Percentiles rank a stretch among this genome's conserved stretches.
These are phyloP conservation scores for Lyophyllum shimeji DNA, from an alignment of 768 basidiomycete genomes.

Conservation along the genomic window DNA sequence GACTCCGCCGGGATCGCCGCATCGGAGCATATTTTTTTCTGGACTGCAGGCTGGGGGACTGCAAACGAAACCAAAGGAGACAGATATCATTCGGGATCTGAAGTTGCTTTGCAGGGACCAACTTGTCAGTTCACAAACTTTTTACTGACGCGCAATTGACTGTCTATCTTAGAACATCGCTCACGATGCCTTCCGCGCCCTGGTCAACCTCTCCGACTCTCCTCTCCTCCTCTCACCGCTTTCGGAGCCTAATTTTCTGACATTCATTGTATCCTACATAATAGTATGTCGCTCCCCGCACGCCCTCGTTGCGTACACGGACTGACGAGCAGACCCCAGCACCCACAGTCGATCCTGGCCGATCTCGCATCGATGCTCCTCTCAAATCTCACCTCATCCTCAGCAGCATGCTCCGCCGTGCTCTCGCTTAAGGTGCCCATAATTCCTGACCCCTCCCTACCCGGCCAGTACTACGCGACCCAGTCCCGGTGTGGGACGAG, in stretches of 20 bases:
- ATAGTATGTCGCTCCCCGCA: slow-evolving; percentile 54
- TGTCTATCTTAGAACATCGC: slow-evolving; percentile 66
- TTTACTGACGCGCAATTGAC: slow-evolving; percentile 10
- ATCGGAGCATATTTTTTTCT: slow-evolving; percentile 74
- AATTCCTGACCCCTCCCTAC: slow-evolving; percentile 46
- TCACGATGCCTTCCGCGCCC: slow-evolving; percentile 91
- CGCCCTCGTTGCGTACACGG: not conserved
- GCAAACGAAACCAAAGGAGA: slow-evolving; percentile 54
- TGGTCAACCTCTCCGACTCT: slow-evolving; percentile 92
- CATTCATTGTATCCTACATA: slow-evolving; percentile 87
- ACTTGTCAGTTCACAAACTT: slow-evolving; percentile 46
- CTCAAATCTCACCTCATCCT: slow-evolving; percentile 86
- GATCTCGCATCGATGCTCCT: slow-evolving; percentile 97
- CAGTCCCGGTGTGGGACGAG: slow-evolving; percentile 83
- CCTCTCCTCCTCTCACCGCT: slow-evolving; percentile 63
- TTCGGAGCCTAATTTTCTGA: slow-evolving; percentile 70
- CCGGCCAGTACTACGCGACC: slow-evolving; percentile 64
- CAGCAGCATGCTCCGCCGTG: slow-evolving; percentile 62
- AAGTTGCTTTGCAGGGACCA: slow-evolving; percentile 89
- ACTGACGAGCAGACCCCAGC: slow-evolving; percentile 45
- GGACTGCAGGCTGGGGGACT: slow-evolving; percentile 59
- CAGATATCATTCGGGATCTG: slow-evolving; percentile 72
- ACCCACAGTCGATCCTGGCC: slow-evolving; percentile 86
- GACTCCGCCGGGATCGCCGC: slow-evolving; percentile 67
- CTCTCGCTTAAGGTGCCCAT: slow-evolving; percentile 67